Conservation (phyloP, 768 basidiomycete genomes). For the Lentinus tigrinus region DNA sequence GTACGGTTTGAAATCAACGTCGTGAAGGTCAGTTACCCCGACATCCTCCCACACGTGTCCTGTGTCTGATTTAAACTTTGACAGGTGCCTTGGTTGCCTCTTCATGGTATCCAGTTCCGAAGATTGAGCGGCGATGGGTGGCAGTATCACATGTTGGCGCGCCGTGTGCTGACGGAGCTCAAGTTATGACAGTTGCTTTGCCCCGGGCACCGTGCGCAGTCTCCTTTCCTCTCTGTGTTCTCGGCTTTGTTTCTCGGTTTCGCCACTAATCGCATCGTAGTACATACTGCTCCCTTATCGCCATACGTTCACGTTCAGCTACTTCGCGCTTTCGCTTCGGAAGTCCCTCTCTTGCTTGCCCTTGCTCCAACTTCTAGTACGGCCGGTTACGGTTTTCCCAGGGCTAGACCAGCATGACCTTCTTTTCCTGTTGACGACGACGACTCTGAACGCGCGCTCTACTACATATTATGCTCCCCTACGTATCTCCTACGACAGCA, state of each 20-base stretch:
- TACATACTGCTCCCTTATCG: constrained; percentile 1
- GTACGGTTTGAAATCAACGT: constrained; percentile 97
- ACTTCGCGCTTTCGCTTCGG: constrained; percentile 6
- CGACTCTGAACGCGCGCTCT: constrained; percentile 16
- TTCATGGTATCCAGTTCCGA: constrained; percentile 95
- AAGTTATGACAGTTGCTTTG: constrained; percentile 53
- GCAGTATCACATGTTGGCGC: constrained; percentile 96
- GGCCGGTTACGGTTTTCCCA: constrained; percentile 9
- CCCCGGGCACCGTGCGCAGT: constrained; percentile 9
- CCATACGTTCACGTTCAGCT: neutral
- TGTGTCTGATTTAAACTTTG: neutral
- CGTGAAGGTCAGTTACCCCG: constrained; percentile 71
- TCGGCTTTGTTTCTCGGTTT: constrained; percentile 1
- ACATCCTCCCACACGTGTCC: neutral
- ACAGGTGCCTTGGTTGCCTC: constrained; percentile 88
- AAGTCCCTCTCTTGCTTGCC: neutral
- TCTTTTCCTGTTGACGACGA: constrained; percentile 5
- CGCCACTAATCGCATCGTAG: constrained; percentile 15
- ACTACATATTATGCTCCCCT: constrained; percentile 21
- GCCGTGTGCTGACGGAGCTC: constrained; percentile 83
- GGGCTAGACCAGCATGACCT: constrained; percentile 16
- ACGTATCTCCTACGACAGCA: constrained; percentile 3
- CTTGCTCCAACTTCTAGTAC: constrained; percentile 14
- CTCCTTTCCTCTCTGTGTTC: constrained; percentile 8
- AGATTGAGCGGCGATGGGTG: constrained; percentile 88